Evolutionary conservation across 1,284 basidiomycete species (phyloP).

Genomic region (Apiotrichum veenhuisii): DNA sequence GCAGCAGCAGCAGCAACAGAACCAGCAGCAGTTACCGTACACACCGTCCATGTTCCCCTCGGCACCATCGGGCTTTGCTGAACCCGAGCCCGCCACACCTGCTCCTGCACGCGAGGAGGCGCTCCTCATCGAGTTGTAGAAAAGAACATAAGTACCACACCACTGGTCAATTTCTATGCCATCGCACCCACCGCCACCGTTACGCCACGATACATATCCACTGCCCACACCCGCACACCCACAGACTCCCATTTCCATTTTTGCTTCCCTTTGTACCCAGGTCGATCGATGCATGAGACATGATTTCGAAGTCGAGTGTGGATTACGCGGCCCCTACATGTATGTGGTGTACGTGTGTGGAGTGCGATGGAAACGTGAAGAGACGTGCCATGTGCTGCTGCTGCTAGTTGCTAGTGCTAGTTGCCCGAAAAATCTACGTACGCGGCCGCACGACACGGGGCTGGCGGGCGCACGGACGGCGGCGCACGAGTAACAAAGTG

Average conservation of each 20-base stretch:
- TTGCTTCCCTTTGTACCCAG: background rate
- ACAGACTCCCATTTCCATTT: background rate
- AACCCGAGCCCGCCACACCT: conserved; percentile 48
- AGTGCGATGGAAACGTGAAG: no score
- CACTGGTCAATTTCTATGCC: background rate
- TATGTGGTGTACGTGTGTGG: background rate
- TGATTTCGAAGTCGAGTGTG: background rate
- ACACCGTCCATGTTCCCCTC: conserved; percentile 17
- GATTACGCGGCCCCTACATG: background rate
- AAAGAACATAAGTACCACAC: background rate
- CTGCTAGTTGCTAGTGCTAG: no score
- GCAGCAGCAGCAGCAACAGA: conserved; percentile 16
- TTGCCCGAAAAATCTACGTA: no score
- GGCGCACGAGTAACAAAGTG: background rate
- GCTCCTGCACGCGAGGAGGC: conserved; percentile 71
- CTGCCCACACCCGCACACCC: background rate
- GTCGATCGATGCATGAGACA: conserved; percentile 3
- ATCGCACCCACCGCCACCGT: background rate
- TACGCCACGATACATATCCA: background rate
- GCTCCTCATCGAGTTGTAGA: conserved; percentile 60
- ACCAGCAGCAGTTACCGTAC: conserved; percentile 15
- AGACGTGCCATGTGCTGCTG: no score
- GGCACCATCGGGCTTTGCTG: conserved; percentile 57
- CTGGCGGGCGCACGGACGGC: background rate
- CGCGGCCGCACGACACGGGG: no score